phyloP scores from a whole-genome alignment of 2,329 filamentous ascomycete genomes.

The Sporothrix euskadiensis region DNA sequence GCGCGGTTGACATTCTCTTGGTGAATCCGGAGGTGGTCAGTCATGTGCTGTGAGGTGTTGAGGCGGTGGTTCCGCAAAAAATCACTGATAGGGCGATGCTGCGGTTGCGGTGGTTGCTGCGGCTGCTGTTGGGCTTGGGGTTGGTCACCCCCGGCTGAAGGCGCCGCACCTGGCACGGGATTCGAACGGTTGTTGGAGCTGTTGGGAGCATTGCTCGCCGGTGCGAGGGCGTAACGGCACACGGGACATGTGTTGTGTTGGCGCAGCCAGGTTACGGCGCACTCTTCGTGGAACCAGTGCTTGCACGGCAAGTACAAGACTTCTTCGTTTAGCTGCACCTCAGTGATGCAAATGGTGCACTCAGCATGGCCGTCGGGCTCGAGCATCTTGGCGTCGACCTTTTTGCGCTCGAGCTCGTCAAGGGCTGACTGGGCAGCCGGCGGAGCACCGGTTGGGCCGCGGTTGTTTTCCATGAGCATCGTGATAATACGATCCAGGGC shows the following conservation, averaged over 20 bases:
- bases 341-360: conserved; percentile 94
- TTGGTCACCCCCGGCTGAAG: background rate
- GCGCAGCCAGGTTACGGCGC: conserved; percentile 78
- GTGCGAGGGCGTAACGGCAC: conserved; percentile 63
- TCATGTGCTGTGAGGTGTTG: background rate
- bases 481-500: conserved; percentile 86
- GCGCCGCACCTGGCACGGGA: background rate
- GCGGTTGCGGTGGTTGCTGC: conserved; percentile 5
- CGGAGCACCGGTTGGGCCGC: conserved; percentile 73
- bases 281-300: conserved; percentile 90
- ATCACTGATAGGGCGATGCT: background rate
- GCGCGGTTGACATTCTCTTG: background rate
- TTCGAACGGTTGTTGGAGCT: conserved; percentile 21
- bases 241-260: conserved; percentile 94
- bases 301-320: conserved; percentile 80
- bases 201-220: conserved; percentile 28
- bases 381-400: conserved; percentile 69
- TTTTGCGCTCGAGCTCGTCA: conserved; percentile 67
- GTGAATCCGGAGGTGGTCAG: background rate
- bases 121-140: background rate
- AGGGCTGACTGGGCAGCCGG: conserved; percentile 79
- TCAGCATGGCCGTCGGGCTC: conserved; percentile 68
- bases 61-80: background rate
- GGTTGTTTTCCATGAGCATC: conserved; percentile 81
- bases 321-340: conserved; percentile 70